Evolutionary conservation across 2,329 filamentous ascomycete species (phyloP), one percentile per base, ranked within the genome.

Genomic region (Claviceps paspali): DNA sequence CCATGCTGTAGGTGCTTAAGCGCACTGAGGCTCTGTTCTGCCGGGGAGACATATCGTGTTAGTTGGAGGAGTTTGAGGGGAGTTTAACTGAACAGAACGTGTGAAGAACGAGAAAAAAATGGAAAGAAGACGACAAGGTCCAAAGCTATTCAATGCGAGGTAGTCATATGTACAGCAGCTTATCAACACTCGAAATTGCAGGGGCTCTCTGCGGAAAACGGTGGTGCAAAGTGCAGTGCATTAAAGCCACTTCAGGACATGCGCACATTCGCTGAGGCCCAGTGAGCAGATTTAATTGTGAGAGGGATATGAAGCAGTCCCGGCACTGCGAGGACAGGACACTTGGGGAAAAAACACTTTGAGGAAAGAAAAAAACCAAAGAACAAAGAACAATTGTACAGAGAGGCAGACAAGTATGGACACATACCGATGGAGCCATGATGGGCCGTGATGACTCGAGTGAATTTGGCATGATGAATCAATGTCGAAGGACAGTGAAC

Each of bases 351-450:
- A 38, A 36, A 30, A 31, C 19, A 24, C 37, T 29, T n/a, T n/a
- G n/a, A n/a, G n/a, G 29, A 27, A 35, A 33, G 24, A 29, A 33
- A 12, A 38, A 37, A 33, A 29, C 19, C 12, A 38, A 27, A 26
- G 22, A 6, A n/a, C 6, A 5, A 11, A 14, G 6, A 12, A 8
- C 17, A 3, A 12, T 10, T 11, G 8, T 8, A 23, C 17, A 23
- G 31, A 11, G 12, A 36, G 21, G 35, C 21, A 31, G 27, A 9
- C 19, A 23, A 21, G 27, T 14, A 17, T n/a, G 33, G 39, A 43
- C 43, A 70, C 71, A 38, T 71, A 76, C 71, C 51, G 71, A 75
- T 33, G 70, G 66, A 41, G 69, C 69, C 71, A 76, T 74, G 54
- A 76, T 76, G 49, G 71, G 71, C 52, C 70, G 69, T 38, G 68